These are phyloP conservation scores for Hortiboletus campestris DNA, from an alignment of 768 basidiomycete species.

Conservation along the genomic window DNA sequence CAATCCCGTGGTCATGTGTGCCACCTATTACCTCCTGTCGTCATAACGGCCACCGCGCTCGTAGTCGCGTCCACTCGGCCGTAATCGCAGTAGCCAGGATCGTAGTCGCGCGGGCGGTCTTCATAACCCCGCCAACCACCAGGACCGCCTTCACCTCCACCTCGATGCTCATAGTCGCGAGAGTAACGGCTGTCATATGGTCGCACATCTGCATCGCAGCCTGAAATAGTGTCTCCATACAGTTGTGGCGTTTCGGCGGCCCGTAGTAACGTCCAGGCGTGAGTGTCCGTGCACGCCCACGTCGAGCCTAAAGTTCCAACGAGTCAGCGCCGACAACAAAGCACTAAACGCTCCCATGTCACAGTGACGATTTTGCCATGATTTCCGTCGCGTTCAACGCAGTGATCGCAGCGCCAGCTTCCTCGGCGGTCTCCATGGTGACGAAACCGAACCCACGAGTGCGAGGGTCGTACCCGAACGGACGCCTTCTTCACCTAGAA, in stretches of 20 bases:
- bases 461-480: constrained; percentile 70
- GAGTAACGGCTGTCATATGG: too few relatives aligned
- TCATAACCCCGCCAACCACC: constrained; percentile 39
- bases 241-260: too few relatives aligned
- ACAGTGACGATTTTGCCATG: constrained; percentile 82
- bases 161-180: too few relatives aligned
- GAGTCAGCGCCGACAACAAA: constrained; percentile 3
- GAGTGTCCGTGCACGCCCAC: too few relatives aligned
- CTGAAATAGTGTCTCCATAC: too few relatives aligned
- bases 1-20: too few relatives aligned
- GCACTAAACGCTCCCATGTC: background rate
- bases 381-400: constrained; percentile 81
- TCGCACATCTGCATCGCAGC: too few relatives aligned
- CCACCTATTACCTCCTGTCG: too few relatives aligned
- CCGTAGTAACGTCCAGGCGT: too few relatives aligned
- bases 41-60: too few relatives aligned
- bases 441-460: constrained; percentile 88
- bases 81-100: constrained; percentile 43
- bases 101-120: constrained; percentile 28
- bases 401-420: constrained; percentile 88
- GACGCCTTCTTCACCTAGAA: constrained; percentile 59
- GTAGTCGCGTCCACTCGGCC: constrained; percentile 26
- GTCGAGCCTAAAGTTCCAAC: too few relatives aligned
- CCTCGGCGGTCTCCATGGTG: constrained; percentile 77
- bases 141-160: too few relatives aligned